phyloP scores from a whole-genome alignment of 176 grass and related monocot genomes.

The Pharus latifolius region DNA sequence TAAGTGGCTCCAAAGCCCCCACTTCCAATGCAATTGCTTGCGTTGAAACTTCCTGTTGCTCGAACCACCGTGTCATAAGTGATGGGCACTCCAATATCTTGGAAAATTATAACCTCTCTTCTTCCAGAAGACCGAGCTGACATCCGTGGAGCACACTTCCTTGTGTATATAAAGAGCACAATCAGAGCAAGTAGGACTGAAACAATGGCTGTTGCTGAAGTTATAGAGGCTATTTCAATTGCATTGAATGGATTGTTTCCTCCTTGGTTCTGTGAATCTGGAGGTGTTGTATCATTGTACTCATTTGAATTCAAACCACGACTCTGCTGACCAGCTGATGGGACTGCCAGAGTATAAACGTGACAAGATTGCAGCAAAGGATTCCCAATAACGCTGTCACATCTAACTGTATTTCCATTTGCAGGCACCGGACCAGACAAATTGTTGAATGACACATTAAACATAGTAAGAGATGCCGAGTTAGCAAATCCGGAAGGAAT shows the following conservation, averaged over 20 bases:
- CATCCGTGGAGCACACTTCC: constrained; percentile 64
- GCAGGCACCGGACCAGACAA: constrained; percentile 78
- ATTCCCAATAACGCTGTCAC: constrained; percentile 79
- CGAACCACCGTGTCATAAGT: constrained; percentile 77
- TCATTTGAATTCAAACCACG: constrained; percentile 34
- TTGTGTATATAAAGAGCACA: constrained; percentile 83
- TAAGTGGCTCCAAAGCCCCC: constrained; percentile 95
- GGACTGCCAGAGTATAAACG: constrained; percentile 53
- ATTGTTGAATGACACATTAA: constrained; percentile 97
- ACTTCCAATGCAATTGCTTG: constrained; percentile 96
- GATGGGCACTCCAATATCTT: constrained; percentile 64
- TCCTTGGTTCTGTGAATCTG: constrained; percentile 35
- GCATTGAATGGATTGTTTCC: constrained; percentile 58
- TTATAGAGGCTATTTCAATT: constrained; percentile 94
- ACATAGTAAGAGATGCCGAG: constrained; percentile 40
- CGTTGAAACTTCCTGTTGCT: constrained; percentile 88
- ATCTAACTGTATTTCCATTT: constrained; percentile 57
- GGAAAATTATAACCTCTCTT: constrained; percentile 70
- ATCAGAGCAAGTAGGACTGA: constrained; percentile 90
- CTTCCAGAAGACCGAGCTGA: constrained; percentile 45
- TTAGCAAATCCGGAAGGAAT: constrained; percentile 61
- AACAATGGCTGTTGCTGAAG: constrained; percentile 85
- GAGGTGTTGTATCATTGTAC: constrained; percentile 29
- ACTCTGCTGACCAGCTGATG: constrained; percentile 45
- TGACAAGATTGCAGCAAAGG: constrained; percentile 85